Evolutionary conservation across 2,329 filamentous ascomycete species (phyloP), one percentile per base, ranked within the genome.

Genomic region (Ramularia endophylla): DNA sequence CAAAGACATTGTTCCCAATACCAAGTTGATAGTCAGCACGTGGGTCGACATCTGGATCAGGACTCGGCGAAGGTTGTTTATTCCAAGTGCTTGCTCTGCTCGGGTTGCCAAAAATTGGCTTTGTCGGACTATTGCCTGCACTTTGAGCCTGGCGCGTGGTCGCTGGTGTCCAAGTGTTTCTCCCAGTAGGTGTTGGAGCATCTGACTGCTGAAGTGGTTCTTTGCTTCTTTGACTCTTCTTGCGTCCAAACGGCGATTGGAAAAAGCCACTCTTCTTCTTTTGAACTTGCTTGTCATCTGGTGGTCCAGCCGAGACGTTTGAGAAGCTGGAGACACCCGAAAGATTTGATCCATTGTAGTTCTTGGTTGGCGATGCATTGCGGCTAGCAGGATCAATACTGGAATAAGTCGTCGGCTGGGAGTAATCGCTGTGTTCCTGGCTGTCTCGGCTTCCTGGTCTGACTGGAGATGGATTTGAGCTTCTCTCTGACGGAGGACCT

Each of bases 1-100:
- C 82, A 57, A 98, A 95, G 8, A 98, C 87, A 56, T 98, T 98
- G 56, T 94, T 87, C 6, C 92, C 92, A 40, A 98, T 79, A 56
- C 95, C 95, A 19, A 98, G 74, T 47, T 94, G 90, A 55, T 97
- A 81, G 61, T 85, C 95, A 28, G 90, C 88, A 48, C 92, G 83
- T 41, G 90, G 89, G 59, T 95, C 92, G 27, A 92, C 89, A 56
- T 87, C 94, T 39, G 70, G 71, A 52, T 69, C 73, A n/a, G 71
- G 65, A 44, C 62, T 56, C 49, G 51, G 67, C 60, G 57, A 56
- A 13, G 59, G 52, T 40, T 57, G 53, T 43, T 59, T 60, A 29
- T 58, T 55, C 58, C 58, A 62, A 13, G 57, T 56, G 40, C 49
- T 60, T 8, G 59, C 50, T 36, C 58, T 48, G 36, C 45, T 52